Evolutionary conservation across 2,329 filamentous ascomycete genomes (phyloP), one percentile per base, ranked within the genome.

Genomic region (Aspergillus chevalieri): DNA sequence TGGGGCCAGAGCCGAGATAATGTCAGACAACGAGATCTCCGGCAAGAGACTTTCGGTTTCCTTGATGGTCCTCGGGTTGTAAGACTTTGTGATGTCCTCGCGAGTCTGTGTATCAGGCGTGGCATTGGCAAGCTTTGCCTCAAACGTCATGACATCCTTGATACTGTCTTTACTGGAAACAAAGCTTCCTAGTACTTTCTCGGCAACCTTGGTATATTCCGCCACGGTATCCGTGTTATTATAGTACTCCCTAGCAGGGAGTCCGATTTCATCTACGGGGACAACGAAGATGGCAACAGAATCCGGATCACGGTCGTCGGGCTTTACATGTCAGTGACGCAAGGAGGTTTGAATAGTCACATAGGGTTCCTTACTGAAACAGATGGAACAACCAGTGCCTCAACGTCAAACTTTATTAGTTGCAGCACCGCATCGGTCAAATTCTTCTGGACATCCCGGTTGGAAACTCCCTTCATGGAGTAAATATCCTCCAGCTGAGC

Each of bases 51-150:
- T 69, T 30, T 76, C 71, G 5, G 77, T 78, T 47, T 85, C 78
- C 9, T 77, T 67, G 15, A 85, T 65, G 7, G 75, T 75, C 63
- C 78, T 78, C 1, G 82, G 82, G 58, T 86, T 86, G 66, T 87
- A 86, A 55, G 79, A 81, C 70, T 85, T 80, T 10, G 81, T 84
- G 43, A 85, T 79, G 63, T 85, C 81, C 51, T 81, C 72, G 15
- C 75, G 74, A 48, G 82, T 78, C 61, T 81, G 77, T 1, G 78
- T 75, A 52, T 78, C 76, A 3, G 82, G 81, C 4, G 80, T 80
- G 33, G 78, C 75, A 45, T 75, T 70, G 3, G 83, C 83, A 45
- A 86, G 74, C 56, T 79, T 69, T 60, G 78, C 80, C 61, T 85
- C 83, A 17, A 87, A 74, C 2, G 77, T 68, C n/a, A 83, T 72